These are phyloP conservation scores for Xylariales sp. DNA, from an alignment of 2,329 filamentous ascomycete species.

Conservation along the genomic window DNA sequence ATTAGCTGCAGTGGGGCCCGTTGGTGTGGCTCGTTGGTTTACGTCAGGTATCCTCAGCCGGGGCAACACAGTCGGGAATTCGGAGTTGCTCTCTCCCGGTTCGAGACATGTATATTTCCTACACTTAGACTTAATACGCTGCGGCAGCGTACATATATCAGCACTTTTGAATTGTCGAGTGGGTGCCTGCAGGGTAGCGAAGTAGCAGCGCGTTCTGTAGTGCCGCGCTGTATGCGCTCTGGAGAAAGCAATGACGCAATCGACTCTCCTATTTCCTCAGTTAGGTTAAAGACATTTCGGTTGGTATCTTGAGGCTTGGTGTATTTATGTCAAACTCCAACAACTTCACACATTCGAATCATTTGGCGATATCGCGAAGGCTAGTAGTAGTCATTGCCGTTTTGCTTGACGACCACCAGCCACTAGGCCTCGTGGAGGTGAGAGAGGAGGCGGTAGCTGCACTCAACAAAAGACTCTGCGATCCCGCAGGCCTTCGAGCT, in stretches of 20 bases:
- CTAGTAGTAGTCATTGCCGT: not conserved
- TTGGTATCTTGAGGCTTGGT: not conserved
- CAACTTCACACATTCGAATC: not conserved
- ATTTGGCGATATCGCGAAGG: not conserved
- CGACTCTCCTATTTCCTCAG: not conserved
- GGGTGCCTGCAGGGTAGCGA: not conserved
- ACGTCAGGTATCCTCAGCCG: not conserved
- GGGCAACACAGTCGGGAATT: not conserved
- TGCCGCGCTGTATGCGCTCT: not conserved
- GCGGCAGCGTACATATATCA: slow-evolving; percentile 9
- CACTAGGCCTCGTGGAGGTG: no score
- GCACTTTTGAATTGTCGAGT: no score
- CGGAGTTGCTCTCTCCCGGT: not conserved
- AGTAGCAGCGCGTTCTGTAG: not conserved
- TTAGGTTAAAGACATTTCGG: not conserved
- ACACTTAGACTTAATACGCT: not conserved
- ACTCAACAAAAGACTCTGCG: not conserved
- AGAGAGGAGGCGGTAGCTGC: not conserved
- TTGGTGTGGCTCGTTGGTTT: not conserved
- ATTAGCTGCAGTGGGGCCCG: no score
- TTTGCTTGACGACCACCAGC: not conserved
- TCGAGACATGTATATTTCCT: not conserved
- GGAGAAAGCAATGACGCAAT: not conserved
- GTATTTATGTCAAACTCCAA: not conserved
- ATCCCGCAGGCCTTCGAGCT: not conserved